These are phyloP conservation scores for Mayamaea pseudoterrestris DNA, from an alignment of 108 stramenopile genomes.

Conservation along the genomic window DNA sequence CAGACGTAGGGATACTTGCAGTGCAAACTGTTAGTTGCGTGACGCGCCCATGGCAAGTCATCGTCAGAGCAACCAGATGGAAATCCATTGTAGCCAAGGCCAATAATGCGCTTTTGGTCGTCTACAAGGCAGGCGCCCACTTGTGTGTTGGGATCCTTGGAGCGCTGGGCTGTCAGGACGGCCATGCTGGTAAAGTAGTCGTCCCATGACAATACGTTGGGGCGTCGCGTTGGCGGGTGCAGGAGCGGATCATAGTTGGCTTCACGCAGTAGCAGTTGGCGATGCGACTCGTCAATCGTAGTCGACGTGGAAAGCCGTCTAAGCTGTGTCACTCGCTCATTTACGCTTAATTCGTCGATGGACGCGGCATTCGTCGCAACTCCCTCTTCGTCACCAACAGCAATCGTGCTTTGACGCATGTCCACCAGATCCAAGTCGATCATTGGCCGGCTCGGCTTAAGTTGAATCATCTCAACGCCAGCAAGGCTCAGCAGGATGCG, in stretches of 20 bases:
- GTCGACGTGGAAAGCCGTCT: background rate
- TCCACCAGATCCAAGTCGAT: slow-evolving; percentile 1
- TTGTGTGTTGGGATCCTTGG: slow-evolving; percentile 78
- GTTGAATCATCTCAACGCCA: slow-evolving; percentile 47
- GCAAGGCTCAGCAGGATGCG: slow-evolving; percentile 86
- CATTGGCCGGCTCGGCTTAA: background rate
- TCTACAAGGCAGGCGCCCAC: slow-evolving; percentile 7
- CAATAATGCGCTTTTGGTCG: slow-evolving; percentile 64
- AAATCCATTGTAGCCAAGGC: slow-evolving; percentile 97
- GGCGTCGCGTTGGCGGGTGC: slow-evolving; percentile 6
- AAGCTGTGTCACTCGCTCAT: slow-evolving; percentile 3
- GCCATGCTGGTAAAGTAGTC: slow-evolving; percentile 95
- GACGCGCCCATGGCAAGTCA: slow-evolving; percentile 74
- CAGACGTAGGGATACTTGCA: slow-evolving; percentile 97
- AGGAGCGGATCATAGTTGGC: slow-evolving; percentile 35
- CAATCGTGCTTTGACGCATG: too few species aligned
- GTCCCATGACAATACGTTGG: slow-evolving; percentile 83
- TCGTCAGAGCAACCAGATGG: slow-evolving; percentile 87
- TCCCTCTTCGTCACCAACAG: too few species aligned
- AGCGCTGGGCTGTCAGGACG: slow-evolving; percentile 75
- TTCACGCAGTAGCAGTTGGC: slow-evolving; percentile 23
- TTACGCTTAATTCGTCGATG: background rate
- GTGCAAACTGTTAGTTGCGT: slow-evolving; percentile 34
- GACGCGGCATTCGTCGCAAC: too few species aligned
- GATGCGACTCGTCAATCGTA: slow-evolving; percentile 2